These are phyloP conservation scores for Saturnispora galanensis DNA, from an alignment of 805 yeast species.

Conservation along the genomic window DNA sequence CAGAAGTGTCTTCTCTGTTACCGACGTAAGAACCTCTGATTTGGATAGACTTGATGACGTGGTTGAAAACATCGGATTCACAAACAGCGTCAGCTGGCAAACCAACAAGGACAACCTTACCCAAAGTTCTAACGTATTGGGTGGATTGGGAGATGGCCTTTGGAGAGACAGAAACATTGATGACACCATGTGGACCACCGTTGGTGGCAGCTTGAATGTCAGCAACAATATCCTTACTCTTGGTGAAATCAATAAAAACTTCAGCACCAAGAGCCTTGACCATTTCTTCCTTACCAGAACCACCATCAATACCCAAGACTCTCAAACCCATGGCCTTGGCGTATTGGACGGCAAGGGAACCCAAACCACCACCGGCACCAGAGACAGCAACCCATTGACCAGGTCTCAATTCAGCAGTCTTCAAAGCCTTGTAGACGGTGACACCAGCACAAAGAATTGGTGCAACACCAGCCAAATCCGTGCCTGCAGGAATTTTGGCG, in stretches of 20 bases:
- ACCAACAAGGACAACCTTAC: slow-evolving; percentile 58
- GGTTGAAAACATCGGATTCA: slow-evolving; percentile 59
- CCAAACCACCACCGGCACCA: slow-evolving; percentile 81
- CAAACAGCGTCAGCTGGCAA: slow-evolving; percentile 75
- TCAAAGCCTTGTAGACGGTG: slow-evolving; percentile 84
- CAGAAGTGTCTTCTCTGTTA: slow-evolving; percentile 78
- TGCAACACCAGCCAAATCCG: slow-evolving; percentile 66
- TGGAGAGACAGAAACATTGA: slow-evolving; percentile 55
- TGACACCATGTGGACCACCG: slow-evolving; percentile 59
- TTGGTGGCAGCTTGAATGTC: slow-evolving; percentile 34
- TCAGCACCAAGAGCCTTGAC: slow-evolving; percentile 54
- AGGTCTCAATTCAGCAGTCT: slow-evolving; percentile 64
- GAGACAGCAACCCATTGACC: slow-evolving; percentile 75
- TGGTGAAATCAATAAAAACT: slow-evolving; percentile 46
- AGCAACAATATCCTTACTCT: slow-evolving; percentile 32
- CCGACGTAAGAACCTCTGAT: slow-evolving; percentile 85
- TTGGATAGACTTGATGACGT: slow-evolving; percentile 63
- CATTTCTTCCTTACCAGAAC: slow-evolving; percentile 51
- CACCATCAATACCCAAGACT: slow-evolving; percentile 69
- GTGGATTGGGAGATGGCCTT: slow-evolving; percentile 44
- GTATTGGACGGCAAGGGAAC: slow-evolving; percentile 68
- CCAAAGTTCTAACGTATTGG: slow-evolving; percentile 49
- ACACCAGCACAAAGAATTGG: slow-evolving; percentile 89
- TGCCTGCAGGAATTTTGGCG: slow-evolving; percentile 63
- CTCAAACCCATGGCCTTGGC: slow-evolving; percentile 69